Base-by-base conservation (phyloP, 2,329 filamentous ascomycete genomes). In the Orbilia javanica region DNA sequence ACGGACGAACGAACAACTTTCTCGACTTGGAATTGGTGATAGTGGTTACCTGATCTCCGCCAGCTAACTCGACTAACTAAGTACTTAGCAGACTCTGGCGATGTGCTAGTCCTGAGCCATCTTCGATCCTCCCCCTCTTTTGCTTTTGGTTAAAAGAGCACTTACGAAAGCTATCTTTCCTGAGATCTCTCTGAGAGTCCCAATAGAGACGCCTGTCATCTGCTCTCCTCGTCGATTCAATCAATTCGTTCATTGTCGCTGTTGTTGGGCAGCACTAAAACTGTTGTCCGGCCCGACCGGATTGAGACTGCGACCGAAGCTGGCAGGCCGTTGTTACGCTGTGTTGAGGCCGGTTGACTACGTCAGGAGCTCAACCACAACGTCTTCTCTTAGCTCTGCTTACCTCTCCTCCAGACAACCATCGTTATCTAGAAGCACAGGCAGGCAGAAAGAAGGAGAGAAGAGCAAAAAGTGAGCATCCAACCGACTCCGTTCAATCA, bases 41-140 rank as follows among this genome's bases (percentile, higher is more conserved):
- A 60, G 55, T 60, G 55, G 34, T 20, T 60, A 11, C 34, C 10
- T 42, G 55, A 60, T 60, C 34, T 60, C 34, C 31, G n/a, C 29
- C 25, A 29, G 7, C n/a, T n/a, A n/a, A 57, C 18, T 57, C 6
- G 22, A 34, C 29, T 22, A n/a, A 50, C 46, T 27, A 22, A 22
- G 13, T 36, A 18, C n/a, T n/a, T n/a, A n/a, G n/a, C n/a, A n/a
- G n/a, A n/a, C n/a, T n/a, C n/a, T n/a, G n/a, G n/a, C n/a, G n/a
- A n/a, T n/a, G n/a, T 36, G 22, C 52, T 22, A 60, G 34, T 31
- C 22, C 34, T 2, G 20, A 42, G 10, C 31, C 55, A 25, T 42
- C 55, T 60, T 39, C 31, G 34, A 25, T 42, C 55, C 42, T 39
- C 42, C 55, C 34, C 55, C 55, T 39, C 55, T n/a, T 60, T 42